These are phyloP conservation scores for Candida khao-thaluensis DNA, from an alignment of 805 yeast species.

Conservation along the genomic window DNA sequence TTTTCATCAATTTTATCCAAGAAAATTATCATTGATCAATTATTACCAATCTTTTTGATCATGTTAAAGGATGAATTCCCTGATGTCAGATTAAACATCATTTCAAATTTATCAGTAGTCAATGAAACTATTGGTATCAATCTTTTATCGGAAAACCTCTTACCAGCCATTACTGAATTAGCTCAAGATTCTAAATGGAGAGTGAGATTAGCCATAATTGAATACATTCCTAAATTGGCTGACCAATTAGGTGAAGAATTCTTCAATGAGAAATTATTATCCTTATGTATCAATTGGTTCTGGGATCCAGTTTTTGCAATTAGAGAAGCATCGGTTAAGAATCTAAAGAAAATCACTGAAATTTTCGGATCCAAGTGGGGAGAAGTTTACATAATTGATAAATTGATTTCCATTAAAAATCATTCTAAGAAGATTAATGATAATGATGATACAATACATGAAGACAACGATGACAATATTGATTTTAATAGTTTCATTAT, in stretches of 20 bases:
- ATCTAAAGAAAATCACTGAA: slow-evolving; percentile 72
- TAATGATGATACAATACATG: slow-evolving; percentile 19
- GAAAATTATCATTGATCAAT: slow-evolving; percentile 75
- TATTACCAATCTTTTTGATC: slow-evolving; percentile 83
- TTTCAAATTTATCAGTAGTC: slow-evolving; percentile 86
- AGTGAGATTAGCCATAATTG: slow-evolving; percentile 93
- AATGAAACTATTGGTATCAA: slow-evolving; percentile 94
- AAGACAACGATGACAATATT: slow-evolving; percentile 27
- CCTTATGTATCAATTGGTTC: slow-evolving; percentile 93
- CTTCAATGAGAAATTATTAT: slow-evolving; percentile 88
- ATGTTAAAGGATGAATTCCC: slow-evolving; percentile 98
- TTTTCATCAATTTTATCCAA: slow-evolving; percentile 83
- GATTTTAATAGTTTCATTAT: slow-evolving; percentile 77
- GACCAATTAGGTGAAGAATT: slow-evolving; percentile 91
- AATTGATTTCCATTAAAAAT: slow-evolving; percentile 49
- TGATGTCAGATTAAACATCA: slow-evolving; percentile 91
- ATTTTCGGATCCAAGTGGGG: slow-evolving; percentile 97
- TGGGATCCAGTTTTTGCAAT: slow-evolving; percentile 98
- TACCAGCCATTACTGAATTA: slow-evolving; percentile 94
- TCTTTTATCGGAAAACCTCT: slow-evolving; percentile 75
- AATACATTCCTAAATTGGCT: slow-evolving; percentile 92
- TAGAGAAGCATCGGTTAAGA: slow-evolving; percentile 91
- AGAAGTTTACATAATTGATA: slow-evolving; percentile 72
- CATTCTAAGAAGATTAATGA: slow-evolving; percentile 16
- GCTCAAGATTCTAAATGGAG: slow-evolving; percentile 98